Percentiles rank a stretch among this genome's conserved stretches.
phyloP scores from a whole-genome alignment of 176 grass and related monocot species.

The Triticum monococcum region DNA sequence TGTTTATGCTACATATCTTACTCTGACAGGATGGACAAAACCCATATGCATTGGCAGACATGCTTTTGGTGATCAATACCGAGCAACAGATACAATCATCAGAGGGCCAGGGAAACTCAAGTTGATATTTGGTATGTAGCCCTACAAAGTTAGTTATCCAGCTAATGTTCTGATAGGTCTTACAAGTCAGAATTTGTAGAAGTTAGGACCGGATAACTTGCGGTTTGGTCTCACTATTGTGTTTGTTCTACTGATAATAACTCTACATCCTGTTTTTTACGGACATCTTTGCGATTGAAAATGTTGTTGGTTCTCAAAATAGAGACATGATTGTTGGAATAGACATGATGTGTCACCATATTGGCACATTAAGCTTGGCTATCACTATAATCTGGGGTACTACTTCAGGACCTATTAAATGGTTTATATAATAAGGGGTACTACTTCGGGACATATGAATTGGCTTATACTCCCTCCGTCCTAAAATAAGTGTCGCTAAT shows the following conservation, averaged over 20 bases:
- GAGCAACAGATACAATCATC: slow-evolving; percentile 67
- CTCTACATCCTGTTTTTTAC: neutral
- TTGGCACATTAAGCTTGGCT: neutral
- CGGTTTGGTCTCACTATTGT: neutral
- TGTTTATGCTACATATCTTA: slow-evolving; percentile 17
- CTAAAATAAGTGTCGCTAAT: too few relatives aligned
- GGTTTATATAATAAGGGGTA: neutral
- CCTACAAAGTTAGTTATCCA: neutral
- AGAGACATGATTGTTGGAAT: neutral
- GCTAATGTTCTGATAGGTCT: slow-evolving; percentile 1
- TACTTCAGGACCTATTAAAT: neutral
- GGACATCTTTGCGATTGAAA: neutral
- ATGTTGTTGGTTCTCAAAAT: neutral
- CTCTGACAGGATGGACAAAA: slow-evolving; percentile 57
- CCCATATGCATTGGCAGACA: slow-evolving; percentile 85
- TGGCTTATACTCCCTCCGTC: neutral
- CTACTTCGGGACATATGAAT: neutral
- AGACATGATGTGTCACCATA: neutral
- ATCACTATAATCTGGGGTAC: neutral
- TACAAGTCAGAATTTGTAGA: slow-evolving; percentile 8
- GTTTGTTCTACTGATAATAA: slow-evolving; percentile 8
- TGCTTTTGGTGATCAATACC: slow-evolving; percentile 85
- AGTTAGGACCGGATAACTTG: neutral
- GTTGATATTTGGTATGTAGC: slow-evolving; percentile 69
- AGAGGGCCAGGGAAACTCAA: slow-evolving; percentile 80